A percentile compares a stretch with the other conserved stretches of the same genome.
phyloP scores from a whole-genome alignment of 257 asterid genomes.

The Solanum pennellii region DNA sequence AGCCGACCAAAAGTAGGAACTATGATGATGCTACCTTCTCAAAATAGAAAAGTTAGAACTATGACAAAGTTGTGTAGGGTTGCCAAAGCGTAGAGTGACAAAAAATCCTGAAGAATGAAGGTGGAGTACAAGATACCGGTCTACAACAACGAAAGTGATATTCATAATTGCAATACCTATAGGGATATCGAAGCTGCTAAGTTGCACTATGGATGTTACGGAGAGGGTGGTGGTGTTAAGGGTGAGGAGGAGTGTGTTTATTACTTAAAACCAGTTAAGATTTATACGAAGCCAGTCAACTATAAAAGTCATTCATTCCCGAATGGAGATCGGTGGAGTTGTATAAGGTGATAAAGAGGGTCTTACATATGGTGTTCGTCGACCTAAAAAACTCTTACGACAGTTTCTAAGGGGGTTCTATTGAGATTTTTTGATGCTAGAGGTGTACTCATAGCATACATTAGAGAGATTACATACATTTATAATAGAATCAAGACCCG shows the following conservation, averaged over 20 bases:
- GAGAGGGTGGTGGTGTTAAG: background rate
- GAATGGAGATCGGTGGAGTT: background rate
- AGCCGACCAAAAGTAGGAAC: background rate
- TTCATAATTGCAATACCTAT: background rate
- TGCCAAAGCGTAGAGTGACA: background rate
- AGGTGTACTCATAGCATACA: background rate
- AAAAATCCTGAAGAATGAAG: background rate
- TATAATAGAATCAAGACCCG: background rate
- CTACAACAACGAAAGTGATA: background rate
- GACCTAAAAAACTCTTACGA: background rate
- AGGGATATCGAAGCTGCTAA: background rate
- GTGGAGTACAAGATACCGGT: background rate
- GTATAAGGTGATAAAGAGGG: background rate
- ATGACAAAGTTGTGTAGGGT: background rate
- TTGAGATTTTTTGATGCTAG: no score
- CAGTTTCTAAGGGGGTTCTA: background rate
- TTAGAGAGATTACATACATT: no score
- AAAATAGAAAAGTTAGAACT: background rate
- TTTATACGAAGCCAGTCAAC: background rate
- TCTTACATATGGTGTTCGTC: background rate
- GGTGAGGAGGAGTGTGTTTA: background rate
- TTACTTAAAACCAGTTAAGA: background rate
- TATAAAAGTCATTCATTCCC: background rate
- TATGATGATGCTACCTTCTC: background rate
- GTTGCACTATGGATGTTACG: background rate